A percentile compares a stretch with the other conserved stretches of the same genome.
Evolutionary conservation across 116 monocot genomes (phyloP).

Genomic region (Phalaenopsis hybrid): DNA sequence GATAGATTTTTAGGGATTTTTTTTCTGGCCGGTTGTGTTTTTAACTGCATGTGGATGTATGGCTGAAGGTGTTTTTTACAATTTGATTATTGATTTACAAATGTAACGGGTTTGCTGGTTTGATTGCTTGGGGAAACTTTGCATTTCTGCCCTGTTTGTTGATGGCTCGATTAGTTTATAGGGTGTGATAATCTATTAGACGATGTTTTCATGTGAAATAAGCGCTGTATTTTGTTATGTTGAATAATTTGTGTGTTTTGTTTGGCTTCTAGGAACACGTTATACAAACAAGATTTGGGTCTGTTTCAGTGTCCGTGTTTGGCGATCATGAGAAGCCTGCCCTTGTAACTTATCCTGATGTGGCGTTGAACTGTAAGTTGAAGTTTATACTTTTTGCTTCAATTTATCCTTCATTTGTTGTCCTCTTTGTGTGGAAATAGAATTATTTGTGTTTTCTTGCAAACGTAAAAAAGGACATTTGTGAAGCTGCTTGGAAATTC

Average conservation of each 20-base stretch:
- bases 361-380: conserved; percentile 26
- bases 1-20: not conserved
- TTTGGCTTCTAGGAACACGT: conserved; percentile 30
- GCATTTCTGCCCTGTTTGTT: not conserved
- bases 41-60: not conserved
- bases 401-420: not conserved
- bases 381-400: not conserved
- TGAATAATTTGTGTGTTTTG: conserved; percentile 12
- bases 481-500: no score
- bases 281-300: conserved; percentile 41
- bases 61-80: not conserved
- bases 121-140: not conserved
- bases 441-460: not conserved
- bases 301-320: conserved; percentile 39
- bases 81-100: not conserved
- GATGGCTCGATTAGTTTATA: not conserved
- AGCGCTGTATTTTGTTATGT: not conserved
- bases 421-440: not conserved
- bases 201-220: not conserved
- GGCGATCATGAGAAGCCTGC: conserved; percentile 48
- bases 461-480: no score
- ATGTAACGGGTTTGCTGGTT: not conserved
- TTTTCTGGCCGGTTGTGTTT: not conserved
- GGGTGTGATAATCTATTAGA: not conserved
- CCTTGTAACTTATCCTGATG: conserved; percentile 48